phyloP scores from a whole-genome alignment of 768 basidiomycete genomes.

The Russula vinacea region DNA sequence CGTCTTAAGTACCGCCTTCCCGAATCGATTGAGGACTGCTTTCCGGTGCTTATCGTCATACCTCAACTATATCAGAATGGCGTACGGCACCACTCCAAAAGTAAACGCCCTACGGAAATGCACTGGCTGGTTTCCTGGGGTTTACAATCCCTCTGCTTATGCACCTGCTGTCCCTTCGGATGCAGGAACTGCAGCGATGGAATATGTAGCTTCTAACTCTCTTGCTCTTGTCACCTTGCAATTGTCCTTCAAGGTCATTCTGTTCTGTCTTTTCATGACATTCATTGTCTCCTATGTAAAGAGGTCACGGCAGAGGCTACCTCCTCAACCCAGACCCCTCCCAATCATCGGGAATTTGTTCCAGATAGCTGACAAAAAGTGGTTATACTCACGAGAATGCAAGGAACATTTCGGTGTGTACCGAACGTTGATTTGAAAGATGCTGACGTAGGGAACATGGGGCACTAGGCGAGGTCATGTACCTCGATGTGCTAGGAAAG shows the following conservation, averaged over 20 bases:
- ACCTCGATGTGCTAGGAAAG: too few relatives aligned
- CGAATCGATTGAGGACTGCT: too few relatives aligned
- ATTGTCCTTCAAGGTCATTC: neutral
- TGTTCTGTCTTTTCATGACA: neutral
- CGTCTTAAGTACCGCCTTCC: too few relatives aligned
- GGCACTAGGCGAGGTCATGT: too few relatives aligned
- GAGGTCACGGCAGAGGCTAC: too few relatives aligned
- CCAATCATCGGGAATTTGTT: constrained; percentile 11
- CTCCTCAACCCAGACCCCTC: neutral
- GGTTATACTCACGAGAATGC: neutral
- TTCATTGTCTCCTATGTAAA: neutral
- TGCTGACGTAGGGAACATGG: too few relatives aligned
- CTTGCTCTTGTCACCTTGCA: neutral
- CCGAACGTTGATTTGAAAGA: too few relatives aligned
- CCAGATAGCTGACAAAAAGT: neutral
- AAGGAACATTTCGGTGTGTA: constrained; percentile 1
- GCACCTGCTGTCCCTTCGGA: neutral
- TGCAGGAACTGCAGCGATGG: too few relatives aligned
- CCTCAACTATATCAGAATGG: too few relatives aligned
- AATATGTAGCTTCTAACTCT: neutral
- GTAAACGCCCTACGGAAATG: too few relatives aligned
- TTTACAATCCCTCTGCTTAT: neutral
- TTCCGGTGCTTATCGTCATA: too few relatives aligned
- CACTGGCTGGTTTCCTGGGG: neutral
- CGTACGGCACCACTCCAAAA: too few relatives aligned